These are phyloP conservation scores for Apiospora malaysiana DNA, from an alignment of 2,329 filamentous ascomycete species.

Conservation along the genomic window DNA sequence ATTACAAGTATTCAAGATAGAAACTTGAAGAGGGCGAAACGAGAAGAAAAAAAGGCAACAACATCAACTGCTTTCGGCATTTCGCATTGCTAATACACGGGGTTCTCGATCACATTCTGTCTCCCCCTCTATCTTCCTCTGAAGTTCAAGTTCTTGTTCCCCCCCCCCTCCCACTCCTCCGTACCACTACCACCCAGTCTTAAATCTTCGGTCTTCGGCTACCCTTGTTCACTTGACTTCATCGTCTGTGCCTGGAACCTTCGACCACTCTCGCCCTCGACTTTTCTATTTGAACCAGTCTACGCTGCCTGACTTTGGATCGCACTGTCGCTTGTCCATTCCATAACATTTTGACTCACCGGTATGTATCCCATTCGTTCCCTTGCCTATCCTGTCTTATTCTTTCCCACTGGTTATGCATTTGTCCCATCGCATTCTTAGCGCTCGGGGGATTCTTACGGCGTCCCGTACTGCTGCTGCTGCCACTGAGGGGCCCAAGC, in stretches of 20 bases:
- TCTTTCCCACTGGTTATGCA: not conserved
- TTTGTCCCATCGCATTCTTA: conserved; percentile 2
- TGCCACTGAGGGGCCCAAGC: conserved; percentile 11
- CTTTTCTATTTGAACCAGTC: conserved; percentile 15
- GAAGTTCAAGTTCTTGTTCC: conserved; percentile 17
- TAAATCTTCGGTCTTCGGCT: not conserved
- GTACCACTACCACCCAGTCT: not conserved
- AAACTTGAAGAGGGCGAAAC: conserved; percentile 13
- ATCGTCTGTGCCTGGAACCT: conserved; percentile 25
- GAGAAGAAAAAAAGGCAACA: conserved; percentile 14
- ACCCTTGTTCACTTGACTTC: conserved; percentile 11
- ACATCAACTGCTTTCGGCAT: conserved; percentile 17
- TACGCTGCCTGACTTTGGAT: not conserved
- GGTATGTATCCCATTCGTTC: not conserved
- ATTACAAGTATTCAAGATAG: conserved; percentile 20
- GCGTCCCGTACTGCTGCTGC: not conserved
- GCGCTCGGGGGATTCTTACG: not conserved
- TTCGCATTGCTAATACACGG: conserved; percentile 14
- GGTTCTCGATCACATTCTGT: conserved; percentile 9
- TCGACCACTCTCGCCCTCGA: conserved; percentile 17
- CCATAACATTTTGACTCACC: not conserved
- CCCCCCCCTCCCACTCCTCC: not conserved
- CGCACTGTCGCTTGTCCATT: conserved; percentile 10
- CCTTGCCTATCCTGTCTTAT: not conserved
- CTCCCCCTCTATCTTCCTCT: not conserved